Evolutionary conservation across 78 protist species (phyloP), one percentile per base, ranked within the genome.

Genomic region (Guillardia theta): DNA sequence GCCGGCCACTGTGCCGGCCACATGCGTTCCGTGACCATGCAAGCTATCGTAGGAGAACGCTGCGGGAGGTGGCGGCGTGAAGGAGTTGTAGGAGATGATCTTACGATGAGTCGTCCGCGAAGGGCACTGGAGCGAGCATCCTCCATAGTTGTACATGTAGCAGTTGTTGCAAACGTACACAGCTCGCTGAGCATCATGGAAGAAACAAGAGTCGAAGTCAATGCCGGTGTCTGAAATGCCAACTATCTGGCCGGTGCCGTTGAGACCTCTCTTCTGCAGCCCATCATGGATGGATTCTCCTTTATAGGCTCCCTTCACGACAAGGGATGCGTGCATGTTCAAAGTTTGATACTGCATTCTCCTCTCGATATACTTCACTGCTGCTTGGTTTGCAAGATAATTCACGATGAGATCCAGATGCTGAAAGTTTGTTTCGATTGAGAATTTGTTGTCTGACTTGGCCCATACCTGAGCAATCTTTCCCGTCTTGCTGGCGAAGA

Each of bases 1-100:
- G 27, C 95, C 95, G 37, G 46, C 62, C 22, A 88, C 21, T 27
- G 64, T 39, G 39, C 94, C 95, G 4, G 88, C 93, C 24, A 88
- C 95, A 92, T 94, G 95, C 58, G 95, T 94, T 45, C 93, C 95
- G 93, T 94, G 95, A 36, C 95, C 95, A 8, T 33, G n/a, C 70
- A 24, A 58, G 70, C 27, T 30, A 30, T 58, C 70, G 70, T 58
- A 24, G 70, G 39, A 1, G 27, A 58, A 6, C 70, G 27, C 3
- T 30, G 39, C 3, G 70, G 70, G 39, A 27, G 21, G 27, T 27
- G 39, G 1, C 21, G 70, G 6, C 70, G 70, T n/a, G n/a, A n/a
- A n/a, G n/a, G n/a, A n/a, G n/a, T n/a, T n/a, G 70, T 58, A 70
- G 39, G 87, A 70, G 22, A 70, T 43, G 41, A 70, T 70, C 22